Percentiles rank a stretch among this genome's conserved stretches.
phyloP scores from a whole-genome alignment of 192 early-diverging fungal species.

The Gigaspora rosea region DNA sequence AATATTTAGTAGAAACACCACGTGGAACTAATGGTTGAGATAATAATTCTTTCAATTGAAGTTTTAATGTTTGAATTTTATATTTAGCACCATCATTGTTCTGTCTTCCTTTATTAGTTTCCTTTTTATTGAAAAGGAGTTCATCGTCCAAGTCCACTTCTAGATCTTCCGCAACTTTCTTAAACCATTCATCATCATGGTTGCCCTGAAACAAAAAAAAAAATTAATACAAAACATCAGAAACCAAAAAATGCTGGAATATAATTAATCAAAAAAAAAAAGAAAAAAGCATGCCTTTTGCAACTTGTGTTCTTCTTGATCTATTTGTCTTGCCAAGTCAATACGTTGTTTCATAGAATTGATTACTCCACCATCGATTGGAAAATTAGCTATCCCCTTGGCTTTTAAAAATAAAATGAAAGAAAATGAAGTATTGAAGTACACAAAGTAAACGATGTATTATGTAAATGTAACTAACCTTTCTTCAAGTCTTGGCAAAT shows the following conservation, averaged over 20 bases:
- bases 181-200: conserved; percentile 74
- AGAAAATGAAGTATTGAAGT: background rate
- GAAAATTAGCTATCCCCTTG: conserved; percentile 72
- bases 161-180: conserved; percentile 75
- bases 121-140: conserved; percentile 29
- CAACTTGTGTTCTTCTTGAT: conserved; percentile 74
- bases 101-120: conserved; percentile 42
- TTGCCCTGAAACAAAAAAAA: conserved; percentile 25
- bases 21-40: conserved; percentile 50
- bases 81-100: conserved; percentile 42
- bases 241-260: background rate
- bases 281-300: conserved; percentile 59
- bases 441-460: background rate
- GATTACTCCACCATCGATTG: conserved; percentile 74
- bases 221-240: background rate
- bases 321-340: conserved; percentile 79
- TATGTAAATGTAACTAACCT: conserved; percentile 37
- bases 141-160: conserved; percentile 82
- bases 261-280: conserved; percentile 24
- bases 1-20: conserved; percentile 60
- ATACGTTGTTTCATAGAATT: conserved; percentile 75
- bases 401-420: conserved; percentile 31
- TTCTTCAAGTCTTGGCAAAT: conserved; percentile 81
- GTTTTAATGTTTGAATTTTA: conserved; percentile 49
- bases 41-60: conserved; percentile 49